Conservation (phyloP, 371 early-diverging fungal species). For the Umbelopsis sp. region DNA sequence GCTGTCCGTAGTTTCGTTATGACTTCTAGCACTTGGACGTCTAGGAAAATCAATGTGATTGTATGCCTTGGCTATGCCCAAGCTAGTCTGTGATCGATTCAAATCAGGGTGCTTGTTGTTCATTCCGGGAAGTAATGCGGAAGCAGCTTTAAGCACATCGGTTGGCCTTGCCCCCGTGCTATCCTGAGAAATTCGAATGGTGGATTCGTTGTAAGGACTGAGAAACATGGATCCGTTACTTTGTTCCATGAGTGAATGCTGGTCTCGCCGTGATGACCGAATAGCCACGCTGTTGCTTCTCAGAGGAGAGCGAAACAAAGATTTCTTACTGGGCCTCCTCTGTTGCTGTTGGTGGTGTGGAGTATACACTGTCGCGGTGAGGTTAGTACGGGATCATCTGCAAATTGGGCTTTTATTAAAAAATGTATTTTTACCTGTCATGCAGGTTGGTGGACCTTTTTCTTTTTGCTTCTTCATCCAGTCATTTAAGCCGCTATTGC, state of each 20-base stretch:
- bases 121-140: constrained; percentile 32
- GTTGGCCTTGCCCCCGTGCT: constrained; percentile 19
- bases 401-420: constrained; percentile 2
- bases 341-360: constrained; percentile 22
- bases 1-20: not conserved
- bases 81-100: constrained; percentile 22
- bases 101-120: constrained; percentile 31
- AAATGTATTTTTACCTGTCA: constrained; percentile 26
- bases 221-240: constrained; percentile 3
- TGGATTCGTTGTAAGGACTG: not conserved
- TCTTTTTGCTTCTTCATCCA: constrained; percentile 35
- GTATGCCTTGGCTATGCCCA: constrained; percentile 28
- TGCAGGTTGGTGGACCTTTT: constrained; percentile 21
- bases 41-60: constrained; percentile 45
- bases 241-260: not conserved
- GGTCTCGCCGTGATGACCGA: constrained; percentile 13
- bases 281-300: constrained; percentile 18
- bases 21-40: constrained; percentile 27
- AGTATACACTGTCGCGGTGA: constrained; percentile 24
- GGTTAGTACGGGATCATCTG: not conserved
- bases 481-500: constrained; percentile 44
- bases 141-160: constrained; percentile 42
- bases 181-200: not conserved
- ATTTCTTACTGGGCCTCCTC: constrained; percentile 25
- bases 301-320: constrained; percentile 27